Evolutionary conservation across 2,329 filamentous ascomycete species (phyloP).

Genomic region (Setomelanomma holmii): DNA sequence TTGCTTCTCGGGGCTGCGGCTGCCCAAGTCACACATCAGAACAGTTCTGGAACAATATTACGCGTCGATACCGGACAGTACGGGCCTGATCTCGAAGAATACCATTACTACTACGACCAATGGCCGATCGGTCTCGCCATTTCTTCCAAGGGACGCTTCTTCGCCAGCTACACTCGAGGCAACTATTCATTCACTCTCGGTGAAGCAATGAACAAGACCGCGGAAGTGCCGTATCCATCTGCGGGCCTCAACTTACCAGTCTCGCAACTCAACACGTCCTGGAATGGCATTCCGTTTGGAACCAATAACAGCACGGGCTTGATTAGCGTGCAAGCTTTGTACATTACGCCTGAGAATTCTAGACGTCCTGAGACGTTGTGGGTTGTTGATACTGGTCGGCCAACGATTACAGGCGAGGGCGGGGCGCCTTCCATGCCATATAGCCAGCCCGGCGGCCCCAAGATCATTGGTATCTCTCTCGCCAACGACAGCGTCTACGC

Average conservation of each 20-base stretch:
- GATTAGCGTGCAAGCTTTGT: slow-evolving; percentile 59
- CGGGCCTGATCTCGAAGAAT: slow-evolving; percentile 56
- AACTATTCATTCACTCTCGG: slow-evolving; percentile 57
- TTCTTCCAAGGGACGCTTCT: slow-evolving; percentile 57
- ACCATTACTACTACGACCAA: slow-evolving; percentile 57
- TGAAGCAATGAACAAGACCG: slow-evolving; percentile 56
- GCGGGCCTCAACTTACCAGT: slow-evolving; percentile 53
- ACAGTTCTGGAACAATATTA: slow-evolving; percentile 43
- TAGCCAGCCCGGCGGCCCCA: slow-evolving; percentile 54
- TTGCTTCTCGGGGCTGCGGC: background rate
- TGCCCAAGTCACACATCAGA: slow-evolving; percentile 20
- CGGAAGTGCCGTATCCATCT: slow-evolving; percentile 56
- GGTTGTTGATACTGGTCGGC: slow-evolving; percentile 60
- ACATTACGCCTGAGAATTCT: slow-evolving; percentile 54
- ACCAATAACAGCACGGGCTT: slow-evolving; percentile 54
- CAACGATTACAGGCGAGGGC: slow-evolving; percentile 41
- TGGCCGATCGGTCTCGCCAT: slow-evolving; percentile 59
- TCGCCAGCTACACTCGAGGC: slow-evolving; percentile 59
- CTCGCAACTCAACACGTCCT: slow-evolving; percentile 52
- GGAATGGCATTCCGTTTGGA: slow-evolving; percentile 55
- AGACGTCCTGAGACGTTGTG: slow-evolving; percentile 47
- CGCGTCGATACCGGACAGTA: slow-evolving; percentile 58
- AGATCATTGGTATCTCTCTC: slow-evolving; percentile 59
- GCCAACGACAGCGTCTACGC: slow-evolving; percentile 55
- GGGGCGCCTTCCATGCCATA: slow-evolving; percentile 43